phyloP scores from a whole-genome alignment of 176 grass and related monocot species.

The Triticum dicoccoides region DNA sequence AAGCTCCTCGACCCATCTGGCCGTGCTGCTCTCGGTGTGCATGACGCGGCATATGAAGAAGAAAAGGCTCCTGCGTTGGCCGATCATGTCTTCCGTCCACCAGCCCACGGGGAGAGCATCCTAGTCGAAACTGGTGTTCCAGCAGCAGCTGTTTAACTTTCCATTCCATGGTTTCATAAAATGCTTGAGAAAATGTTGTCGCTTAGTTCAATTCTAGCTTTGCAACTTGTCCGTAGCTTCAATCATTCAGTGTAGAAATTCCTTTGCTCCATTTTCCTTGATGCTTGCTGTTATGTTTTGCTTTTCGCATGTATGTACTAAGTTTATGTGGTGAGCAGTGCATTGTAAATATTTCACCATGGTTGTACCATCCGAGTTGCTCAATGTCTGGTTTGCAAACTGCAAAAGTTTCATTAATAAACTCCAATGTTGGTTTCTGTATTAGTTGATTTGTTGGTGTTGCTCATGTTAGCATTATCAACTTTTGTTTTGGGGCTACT shows the following conservation, averaged over 20 bases:
- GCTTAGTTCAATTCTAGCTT: background rate
- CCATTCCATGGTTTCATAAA: background rate
- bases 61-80: constrained; percentile 30
- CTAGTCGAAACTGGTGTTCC: constrained; percentile 27
- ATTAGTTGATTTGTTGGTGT: background rate
- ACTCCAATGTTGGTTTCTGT: background rate
- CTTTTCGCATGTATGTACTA: background rate
- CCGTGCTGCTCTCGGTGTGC: constrained; percentile 92
- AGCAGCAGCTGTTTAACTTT: constrained; percentile 45
- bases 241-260: background rate
- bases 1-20: constrained; percentile 90
- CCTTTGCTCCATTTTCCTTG: background rate
- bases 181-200: background rate
- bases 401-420: background rate
- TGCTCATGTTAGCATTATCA: too few relatives aligned
- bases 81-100: background rate
- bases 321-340: background rate
- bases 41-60: constrained; percentile 61
- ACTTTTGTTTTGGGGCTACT: too few relatives aligned
- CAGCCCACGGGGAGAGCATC: background rate
- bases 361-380: background rate
- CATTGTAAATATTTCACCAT: constrained; percentile 32
- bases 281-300: background rate
- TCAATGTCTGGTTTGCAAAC: background rate
- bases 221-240: background rate